phyloP scores from a whole-genome alignment of 2,329 filamentous ascomycete species.

The Xylariaceae sp. region DNA sequence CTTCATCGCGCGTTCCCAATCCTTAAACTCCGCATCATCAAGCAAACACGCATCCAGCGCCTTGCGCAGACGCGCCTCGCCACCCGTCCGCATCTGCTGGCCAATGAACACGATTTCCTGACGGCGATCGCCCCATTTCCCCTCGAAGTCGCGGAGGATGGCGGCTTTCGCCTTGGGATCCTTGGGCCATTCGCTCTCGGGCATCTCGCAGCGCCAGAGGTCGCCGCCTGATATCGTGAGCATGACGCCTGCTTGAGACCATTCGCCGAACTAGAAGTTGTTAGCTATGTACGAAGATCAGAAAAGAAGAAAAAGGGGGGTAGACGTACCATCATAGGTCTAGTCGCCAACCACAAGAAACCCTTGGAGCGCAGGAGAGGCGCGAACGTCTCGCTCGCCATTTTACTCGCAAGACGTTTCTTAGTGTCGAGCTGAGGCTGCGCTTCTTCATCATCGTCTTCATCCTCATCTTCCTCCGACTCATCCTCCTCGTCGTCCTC shows the following conservation, averaged over 20 bases:
- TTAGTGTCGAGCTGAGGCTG: constrained; percentile 28
- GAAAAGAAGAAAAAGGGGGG: not conserved
- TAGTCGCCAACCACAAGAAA: constrained; percentile 54
- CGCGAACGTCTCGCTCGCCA: constrained; percentile 45
- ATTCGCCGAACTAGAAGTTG: constrained; percentile 45
- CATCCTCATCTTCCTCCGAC: constrained; percentile 15
- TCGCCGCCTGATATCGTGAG: constrained; percentile 53
- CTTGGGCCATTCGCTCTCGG: constrained; percentile 46
- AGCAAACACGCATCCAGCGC: constrained; percentile 58
- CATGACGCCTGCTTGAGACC: constrained; percentile 62
- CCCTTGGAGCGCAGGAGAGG: constrained; percentile 60
- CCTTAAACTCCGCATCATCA: constrained; percentile 52
- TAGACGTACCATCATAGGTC: constrained; percentile 40
- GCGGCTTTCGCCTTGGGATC: constrained; percentile 45
- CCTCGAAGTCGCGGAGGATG: constrained; percentile 45
- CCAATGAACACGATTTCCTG: constrained; percentile 73
- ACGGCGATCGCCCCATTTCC: constrained; percentile 63
- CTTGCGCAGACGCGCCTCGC: constrained; percentile 40
- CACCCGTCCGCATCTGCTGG: constrained; percentile 50
- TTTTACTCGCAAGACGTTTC: constrained; percentile 49
- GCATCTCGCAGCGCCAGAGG: constrained; percentile 55
- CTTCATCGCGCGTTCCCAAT: constrained; percentile 31
- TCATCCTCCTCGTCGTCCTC: constrained; percentile 25
- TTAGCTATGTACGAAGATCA: constrained; percentile 11
- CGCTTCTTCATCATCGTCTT: constrained; percentile 23